Base-by-base conservation (phyloP, 768 basidiomycete species). In the Boletellus ananas region DNA sequence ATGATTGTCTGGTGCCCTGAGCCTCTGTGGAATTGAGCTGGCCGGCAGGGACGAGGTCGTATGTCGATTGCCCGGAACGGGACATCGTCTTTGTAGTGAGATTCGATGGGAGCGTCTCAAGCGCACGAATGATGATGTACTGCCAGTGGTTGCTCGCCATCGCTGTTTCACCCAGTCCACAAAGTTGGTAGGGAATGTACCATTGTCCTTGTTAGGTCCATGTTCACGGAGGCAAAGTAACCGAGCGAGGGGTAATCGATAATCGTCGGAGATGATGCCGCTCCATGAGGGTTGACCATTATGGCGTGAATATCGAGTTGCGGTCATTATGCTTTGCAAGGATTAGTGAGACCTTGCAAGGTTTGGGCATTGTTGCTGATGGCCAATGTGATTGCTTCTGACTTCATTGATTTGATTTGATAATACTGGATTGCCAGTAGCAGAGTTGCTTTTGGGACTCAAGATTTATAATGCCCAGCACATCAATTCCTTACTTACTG, bases 281-380 rank as follows among this genome's bases (percentile, higher is more conserved):
- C 77, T 84, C 94, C 93, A 96, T 43, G 86, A 73, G 94, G 90
- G 65, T 91, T 92, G 72, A 83, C 93, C 1, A 79, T 82, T 1
- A 89, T 92, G 3, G 72, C 76, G 81, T 81, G 71, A 85, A 93
- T 27, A 90, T 62, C 42, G 58, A 67, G 59, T 81, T 84, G 45
- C 86, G 81, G 13, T 78, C 62, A 44, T 84, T 82, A n/a, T n/a
- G n/a, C n/a, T n/a, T n/a, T n/a, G n/a, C n/a, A n/a, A n/a, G n/a
- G n/a, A n/a, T n/a, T n/a, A n/a, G n/a, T n/a, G n/a, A n/a, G n/a
- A n/a, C n/a, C n/a, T n/a, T n/a, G n/a, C n/a, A n/a, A n/a, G n/a
- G n/a, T n/a, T n/a, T n/a, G n/a, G n/a, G n/a, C n/a, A n/a, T n/a
- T n/a, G n/a, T n/a, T n/a, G n/a, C n/a, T n/a, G n/a, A n/a, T n/a